Percentiles rank a stretch among this genome's conserved stretches.
Conservation (phyloP, 805 yeast species). For the Brettanomyces custersianus region DNA sequence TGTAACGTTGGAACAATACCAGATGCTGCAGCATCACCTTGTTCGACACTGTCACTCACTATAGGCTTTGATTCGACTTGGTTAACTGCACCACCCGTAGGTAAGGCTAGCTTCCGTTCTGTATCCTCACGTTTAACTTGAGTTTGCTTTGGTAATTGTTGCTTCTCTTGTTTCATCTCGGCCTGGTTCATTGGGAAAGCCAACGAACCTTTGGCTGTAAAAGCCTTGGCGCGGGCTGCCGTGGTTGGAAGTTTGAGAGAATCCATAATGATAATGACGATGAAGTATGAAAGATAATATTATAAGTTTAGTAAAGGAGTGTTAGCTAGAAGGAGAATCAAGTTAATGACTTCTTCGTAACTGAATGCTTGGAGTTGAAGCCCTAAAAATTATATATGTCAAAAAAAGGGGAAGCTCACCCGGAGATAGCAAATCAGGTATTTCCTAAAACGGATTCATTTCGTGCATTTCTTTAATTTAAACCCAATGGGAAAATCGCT, state of each 20-base stretch:
- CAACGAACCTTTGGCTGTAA: slow-evolving; percentile 57
- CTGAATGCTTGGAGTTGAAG: neutral
- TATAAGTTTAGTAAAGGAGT: slow-evolving; percentile 3
- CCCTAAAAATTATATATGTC: no score
- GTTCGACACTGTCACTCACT: neutral
- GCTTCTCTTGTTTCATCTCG: slow-evolving; percentile 17
- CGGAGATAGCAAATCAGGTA: no score
- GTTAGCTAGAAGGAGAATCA: neutral
- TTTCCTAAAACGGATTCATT: no score
- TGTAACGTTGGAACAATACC: slow-evolving; percentile 95
- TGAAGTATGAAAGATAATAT: slow-evolving; percentile 1
- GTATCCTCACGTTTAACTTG: neutral
- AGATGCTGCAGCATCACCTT: slow-evolving; percentile 68
- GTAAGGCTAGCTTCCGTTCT: neutral
- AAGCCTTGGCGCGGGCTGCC: slow-evolving; percentile 68
- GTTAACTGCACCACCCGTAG: neutral
- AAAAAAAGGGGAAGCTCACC: no score
- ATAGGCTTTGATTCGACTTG: neutral
- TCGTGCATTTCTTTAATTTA: no score
- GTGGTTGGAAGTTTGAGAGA: slow-evolving; percentile 69
- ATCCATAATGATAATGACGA: slow-evolving; percentile 44
- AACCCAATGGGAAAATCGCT: no score
- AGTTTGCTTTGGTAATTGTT: slow-evolving; percentile 1
- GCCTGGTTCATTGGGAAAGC: slow-evolving; percentile 40
- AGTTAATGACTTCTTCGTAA: neutral